Base-by-base conservation (phyloP, 257 asterid species). In the Plantago ovata region DNA sequence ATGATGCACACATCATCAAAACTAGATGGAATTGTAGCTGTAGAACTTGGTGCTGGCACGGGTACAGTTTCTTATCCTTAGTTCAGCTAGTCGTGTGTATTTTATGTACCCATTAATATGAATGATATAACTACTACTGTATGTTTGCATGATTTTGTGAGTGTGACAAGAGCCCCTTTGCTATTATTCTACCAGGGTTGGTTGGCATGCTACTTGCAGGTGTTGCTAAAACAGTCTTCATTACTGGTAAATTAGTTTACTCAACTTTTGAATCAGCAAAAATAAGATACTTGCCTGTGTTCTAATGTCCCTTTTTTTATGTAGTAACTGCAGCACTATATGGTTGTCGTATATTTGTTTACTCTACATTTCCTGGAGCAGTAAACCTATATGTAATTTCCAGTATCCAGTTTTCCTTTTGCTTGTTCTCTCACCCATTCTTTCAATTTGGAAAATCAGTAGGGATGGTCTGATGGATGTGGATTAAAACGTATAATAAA, bases 31-130 rank as follows among this genome's bases (percentile, higher is more conserved):
- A 60, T 77, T 65, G 75, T 82, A 68, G 95, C 95, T 4, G 16
- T 82, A 41, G 97, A 88, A 65, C 95, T 92, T 68, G 98, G 98
- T 20, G 89, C 97, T 52, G 98, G 98, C 65, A 86, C 97, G 55
- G 98, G 98, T 89, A 70, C 66, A 49, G 58, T 65, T 72, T 62
- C 48, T 46, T 67, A 13, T 65, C 61, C 68, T 39, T 62, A 62
- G 53, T 65, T 44, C 28, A 46, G n/a, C n/a, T n/a, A n/a, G 44
- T 57, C 59, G 60, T 32, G 60, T 44, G 10, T 58, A 57, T 58
- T 60, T 33, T 54, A 23, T 46, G 20, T 58, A 51, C 15, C 59
- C 13, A 7, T 55, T 57, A 38, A 53, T 61, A 21, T 61, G 32
- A 52, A 58, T 68, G 19, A 15, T 56, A 15, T 40, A 45, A 20